Percentiles rank a stretch among this genome's conserved stretches.
Evolutionary conservation across 352 stramenopile species (phyloP).

Genomic region (Phytopythium delawarense): DNA sequence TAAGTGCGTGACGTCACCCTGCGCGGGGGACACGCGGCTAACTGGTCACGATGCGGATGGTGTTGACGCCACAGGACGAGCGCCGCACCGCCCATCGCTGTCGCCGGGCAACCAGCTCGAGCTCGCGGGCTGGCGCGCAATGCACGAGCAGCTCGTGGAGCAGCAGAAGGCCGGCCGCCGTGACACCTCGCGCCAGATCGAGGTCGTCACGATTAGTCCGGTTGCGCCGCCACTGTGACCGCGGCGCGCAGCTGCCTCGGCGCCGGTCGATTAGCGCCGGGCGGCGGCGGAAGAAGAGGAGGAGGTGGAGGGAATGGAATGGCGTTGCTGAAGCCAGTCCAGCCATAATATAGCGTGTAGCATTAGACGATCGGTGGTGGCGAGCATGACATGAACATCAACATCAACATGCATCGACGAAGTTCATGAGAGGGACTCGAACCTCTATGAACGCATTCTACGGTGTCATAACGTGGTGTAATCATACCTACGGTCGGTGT

Average conservation of each 20-base stretch:
- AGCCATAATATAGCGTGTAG: not conserved
- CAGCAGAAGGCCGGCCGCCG: constrained; percentile 16
- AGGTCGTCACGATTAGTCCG: constrained; percentile 7
- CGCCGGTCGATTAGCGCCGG: not conserved
- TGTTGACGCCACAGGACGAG: constrained; percentile 11
- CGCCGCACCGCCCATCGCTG: constrained; percentile 7
- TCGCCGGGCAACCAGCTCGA: constrained; percentile 18
- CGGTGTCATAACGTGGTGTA: too few relatives aligned
- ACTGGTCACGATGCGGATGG: not conserved
- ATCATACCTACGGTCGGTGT: too few relatives aligned
- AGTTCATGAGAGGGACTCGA: too few relatives aligned
- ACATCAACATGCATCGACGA: too few relatives aligned
- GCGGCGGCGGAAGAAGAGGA: not conserved
- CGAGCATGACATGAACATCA: too few relatives aligned
- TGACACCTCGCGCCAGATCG: not conserved
- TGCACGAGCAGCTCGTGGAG: constrained; percentile 31
- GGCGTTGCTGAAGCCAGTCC: not conserved
- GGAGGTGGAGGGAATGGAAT: too few relatives aligned
- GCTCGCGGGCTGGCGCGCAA: constrained; percentile 25
- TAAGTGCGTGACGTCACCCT: constrained; percentile 4
- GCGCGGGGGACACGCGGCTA: not conserved
- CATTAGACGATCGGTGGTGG: not conserved
- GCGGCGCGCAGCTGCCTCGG: not conserved
- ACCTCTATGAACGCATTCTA: too few relatives aligned
- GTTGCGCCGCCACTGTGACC: not conserved